phyloP scores from a whole-genome alignment of 345 rosid species.

The Bruguiera sexangula region DNA sequence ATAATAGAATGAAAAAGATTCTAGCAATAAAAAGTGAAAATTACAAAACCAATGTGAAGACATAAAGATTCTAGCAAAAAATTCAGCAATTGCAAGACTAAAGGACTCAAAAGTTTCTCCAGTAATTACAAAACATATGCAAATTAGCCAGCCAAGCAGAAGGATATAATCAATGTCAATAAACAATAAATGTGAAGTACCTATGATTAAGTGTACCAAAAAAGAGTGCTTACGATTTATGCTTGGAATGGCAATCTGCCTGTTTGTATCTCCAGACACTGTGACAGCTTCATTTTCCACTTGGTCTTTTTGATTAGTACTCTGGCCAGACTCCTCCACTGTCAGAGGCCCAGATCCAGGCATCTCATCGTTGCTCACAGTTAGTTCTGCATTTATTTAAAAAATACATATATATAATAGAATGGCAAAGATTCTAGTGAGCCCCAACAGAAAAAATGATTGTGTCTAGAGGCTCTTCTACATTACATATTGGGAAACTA shows the following conservation, averaged over 20 bases:
- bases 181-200: too few species aligned
- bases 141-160: background rate
- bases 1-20: background rate
- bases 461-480: too few species aligned
- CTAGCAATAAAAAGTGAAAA: background rate
- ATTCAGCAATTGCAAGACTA: conserved; percentile 30
- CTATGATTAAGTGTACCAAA: background rate
- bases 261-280: conserved; percentile 25
- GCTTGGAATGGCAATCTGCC: conserved; percentile 15
- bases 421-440: background rate
- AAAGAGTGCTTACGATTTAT: conserved; percentile 26
- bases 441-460: background rate
- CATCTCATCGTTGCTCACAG: conserved; percentile 14
- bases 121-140: background rate
- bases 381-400: conserved; percentile 18
- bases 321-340: conserved; percentile 8
- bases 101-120: conserved; percentile 12
- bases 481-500: too few species aligned
- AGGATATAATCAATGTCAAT: too few species aligned
- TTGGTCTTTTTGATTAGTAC: conserved; percentile 19
- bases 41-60: background rate
- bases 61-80: background rate
- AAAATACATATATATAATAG: background rate
- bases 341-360: conserved; percentile 18
- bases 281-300: conserved; percentile 19